phyloP scores from a whole-genome alignment of 345 rosid species.

The Eucalyptus curtisii region DNA sequence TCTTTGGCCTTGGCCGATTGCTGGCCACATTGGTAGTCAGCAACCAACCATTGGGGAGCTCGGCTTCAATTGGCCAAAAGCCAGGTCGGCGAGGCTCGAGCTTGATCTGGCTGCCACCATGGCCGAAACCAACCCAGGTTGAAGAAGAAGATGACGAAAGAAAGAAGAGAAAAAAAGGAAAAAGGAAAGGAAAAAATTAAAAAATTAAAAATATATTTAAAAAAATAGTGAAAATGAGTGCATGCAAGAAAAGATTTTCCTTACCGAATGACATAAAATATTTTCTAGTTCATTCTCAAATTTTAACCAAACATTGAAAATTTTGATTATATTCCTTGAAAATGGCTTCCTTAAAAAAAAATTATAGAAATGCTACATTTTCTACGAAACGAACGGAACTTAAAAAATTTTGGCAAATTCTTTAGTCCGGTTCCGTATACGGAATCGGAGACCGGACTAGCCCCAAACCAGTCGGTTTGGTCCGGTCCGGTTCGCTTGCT shows the following conservation, averaged over 20 bases:
- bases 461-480: not conserved
- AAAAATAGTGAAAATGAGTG: too few relatives aligned
- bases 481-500: not conserved
- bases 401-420: fast-evolving
- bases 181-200: too few relatives aligned
- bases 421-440: fast-evolving
- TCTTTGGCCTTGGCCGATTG: fast-evolving
- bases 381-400: fast-evolving
- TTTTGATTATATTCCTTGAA: fast-evolving
- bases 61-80: fast-evolving
- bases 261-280: fast-evolving
- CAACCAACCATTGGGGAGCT: too few relatives aligned
- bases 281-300: too few relatives aligned
- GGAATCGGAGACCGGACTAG: too few relatives aligned
- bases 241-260: too few relatives aligned
- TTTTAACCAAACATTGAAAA: fast-evolving
- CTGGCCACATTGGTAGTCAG: fast-evolving
- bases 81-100: fast-evolving
- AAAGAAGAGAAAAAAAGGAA: fast-evolving
- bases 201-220: too few relatives aligned
- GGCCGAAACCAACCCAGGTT: fast-evolving
- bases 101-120: fast-evolving
- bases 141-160: too few relatives aligned
- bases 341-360: fast-evolving
- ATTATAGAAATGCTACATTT: fast-evolving